phyloP scores from a whole-genome alignment of 768 basidiomycete species.

The Rhodotorula kratochvilovae region DNA sequence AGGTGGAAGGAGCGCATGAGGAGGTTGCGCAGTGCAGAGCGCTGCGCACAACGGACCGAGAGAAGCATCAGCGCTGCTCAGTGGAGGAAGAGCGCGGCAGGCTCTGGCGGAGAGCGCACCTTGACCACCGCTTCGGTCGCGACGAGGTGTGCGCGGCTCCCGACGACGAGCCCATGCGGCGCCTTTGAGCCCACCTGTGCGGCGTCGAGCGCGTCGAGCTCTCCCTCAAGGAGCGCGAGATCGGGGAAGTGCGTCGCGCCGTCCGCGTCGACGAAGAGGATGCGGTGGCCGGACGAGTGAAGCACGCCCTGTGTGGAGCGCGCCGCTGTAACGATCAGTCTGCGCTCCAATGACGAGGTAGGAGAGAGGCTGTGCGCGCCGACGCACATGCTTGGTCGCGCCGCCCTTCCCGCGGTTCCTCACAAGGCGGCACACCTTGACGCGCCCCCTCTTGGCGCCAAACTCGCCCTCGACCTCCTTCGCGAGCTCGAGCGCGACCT shows the following conservation, averaged over 20 bases:
- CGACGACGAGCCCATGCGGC: constrained; percentile 66
- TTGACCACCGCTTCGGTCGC: constrained; percentile 89
- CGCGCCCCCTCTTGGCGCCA: constrained; percentile 53
- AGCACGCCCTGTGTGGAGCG: constrained; percentile 60
- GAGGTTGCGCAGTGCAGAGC: constrained; percentile 79
- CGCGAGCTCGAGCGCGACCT: constrained; percentile 63
- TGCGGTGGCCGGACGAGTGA: constrained; percentile 64
- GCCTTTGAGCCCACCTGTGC: constrained; percentile 48
- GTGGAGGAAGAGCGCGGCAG: too few species aligned
- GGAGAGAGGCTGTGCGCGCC: background rate
- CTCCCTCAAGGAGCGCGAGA: constrained; percentile 68
- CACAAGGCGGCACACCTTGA: constrained; percentile 72
- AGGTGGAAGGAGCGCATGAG: constrained; percentile 93
- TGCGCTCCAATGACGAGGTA: too few species aligned
- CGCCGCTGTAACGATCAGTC: background rate
- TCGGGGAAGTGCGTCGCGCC: constrained; percentile 85
- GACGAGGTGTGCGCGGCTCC: constrained; percentile 88
- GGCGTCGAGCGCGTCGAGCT: constrained; percentile 61
- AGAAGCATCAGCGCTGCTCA: too few species aligned
- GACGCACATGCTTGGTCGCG: constrained; percentile 67
- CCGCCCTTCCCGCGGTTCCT: constrained; percentile 88
- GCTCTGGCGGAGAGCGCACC: too few species aligned
- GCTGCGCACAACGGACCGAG: constrained; percentile 52
- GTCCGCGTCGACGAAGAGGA: constrained; percentile 92
- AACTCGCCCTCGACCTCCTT: constrained; percentile 50